Percentiles rank a stretch among this genome's conserved stretches.
phyloP scores from a whole-genome alignment of 2,329 filamentous ascomycete species.

The Claviceps humidiphila region DNA sequence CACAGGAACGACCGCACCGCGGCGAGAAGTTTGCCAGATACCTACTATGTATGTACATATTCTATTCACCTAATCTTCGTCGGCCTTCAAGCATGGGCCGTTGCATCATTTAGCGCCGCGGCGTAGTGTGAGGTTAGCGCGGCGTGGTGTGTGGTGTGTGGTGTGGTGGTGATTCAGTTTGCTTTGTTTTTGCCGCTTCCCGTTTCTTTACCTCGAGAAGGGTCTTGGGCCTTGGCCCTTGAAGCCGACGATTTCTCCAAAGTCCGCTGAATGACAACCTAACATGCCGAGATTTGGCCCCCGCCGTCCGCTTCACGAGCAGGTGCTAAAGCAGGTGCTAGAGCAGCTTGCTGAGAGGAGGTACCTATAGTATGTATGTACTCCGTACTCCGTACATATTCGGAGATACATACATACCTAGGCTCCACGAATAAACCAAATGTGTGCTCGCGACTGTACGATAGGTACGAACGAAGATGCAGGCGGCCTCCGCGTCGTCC shows the following conservation, averaged over 20 bases:
- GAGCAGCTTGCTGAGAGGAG: not conserved
- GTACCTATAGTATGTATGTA: not conserved
- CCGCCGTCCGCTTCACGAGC: not conserved
- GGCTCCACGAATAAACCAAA: no score
- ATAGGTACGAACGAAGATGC: no score
- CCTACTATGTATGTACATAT: no score
- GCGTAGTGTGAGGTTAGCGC: not conserved
- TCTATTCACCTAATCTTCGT: no score
- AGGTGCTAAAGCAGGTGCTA: conserved; percentile 1
- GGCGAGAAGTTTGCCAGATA: not conserved
- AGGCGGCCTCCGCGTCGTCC: no score
- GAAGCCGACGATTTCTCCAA: not conserved
- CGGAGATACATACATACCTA: no score
- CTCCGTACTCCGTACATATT: not conserved
- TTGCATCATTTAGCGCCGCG: not conserved
- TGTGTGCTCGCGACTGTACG: no score
- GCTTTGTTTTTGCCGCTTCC: not conserved
- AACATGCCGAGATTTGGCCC: not conserved
- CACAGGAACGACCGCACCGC: not conserved
- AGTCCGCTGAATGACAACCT: not conserved
- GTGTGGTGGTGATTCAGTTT: not conserved
- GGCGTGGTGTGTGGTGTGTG: not conserved
- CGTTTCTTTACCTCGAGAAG: not conserved
- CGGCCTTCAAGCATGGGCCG: no score
- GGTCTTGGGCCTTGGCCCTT: not conserved